These are phyloP conservation scores for Hericium erinaceus DNA, from an alignment of 768 basidiomycete genomes.

Conservation along the genomic window DNA sequence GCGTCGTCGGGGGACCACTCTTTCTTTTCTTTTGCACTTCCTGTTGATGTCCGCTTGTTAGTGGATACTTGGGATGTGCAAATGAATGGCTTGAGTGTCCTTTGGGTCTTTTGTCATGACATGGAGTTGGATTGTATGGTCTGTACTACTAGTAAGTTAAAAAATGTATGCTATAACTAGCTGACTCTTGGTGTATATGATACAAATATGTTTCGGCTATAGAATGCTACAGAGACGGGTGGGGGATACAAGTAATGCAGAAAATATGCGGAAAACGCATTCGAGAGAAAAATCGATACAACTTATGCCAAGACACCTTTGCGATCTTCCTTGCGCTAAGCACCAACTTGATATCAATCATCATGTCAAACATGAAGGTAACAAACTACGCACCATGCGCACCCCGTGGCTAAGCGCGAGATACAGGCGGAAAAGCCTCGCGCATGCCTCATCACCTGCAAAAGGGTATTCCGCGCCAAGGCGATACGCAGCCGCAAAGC, in stretches of 20 bases:
- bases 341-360: not conserved
- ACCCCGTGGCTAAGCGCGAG: constrained; percentile 19
- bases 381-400: constrained; percentile 14
- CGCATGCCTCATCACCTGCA: constrained; percentile 22
- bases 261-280: too few relatives aligned
- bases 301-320: constrained; percentile 13
- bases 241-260: too few relatives aligned
- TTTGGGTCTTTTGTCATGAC: not conserved
- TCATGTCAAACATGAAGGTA: too few relatives aligned
- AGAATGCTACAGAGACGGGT: too few relatives aligned
- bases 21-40: constrained; percentile 10
- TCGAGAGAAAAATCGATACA: too few relatives aligned
- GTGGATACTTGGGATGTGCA: constrained; percentile 1
- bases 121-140: not conserved
- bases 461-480: constrained; percentile 24
- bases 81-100: constrained; percentile 2
- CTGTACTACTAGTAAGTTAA: too few relatives aligned
- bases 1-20: constrained; percentile 12
- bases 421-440: constrained; percentile 22
- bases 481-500: constrained; percentile 32
- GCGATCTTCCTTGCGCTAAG: constrained; percentile 21
- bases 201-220: too few relatives aligned
- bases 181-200: too few relatives aligned
- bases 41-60: not conserved
- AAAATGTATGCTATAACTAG: too few relatives aligned